phyloP scores from a whole-genome alignment of 345 rosid genomes.

The Stellera chamaejasme region DNA sequence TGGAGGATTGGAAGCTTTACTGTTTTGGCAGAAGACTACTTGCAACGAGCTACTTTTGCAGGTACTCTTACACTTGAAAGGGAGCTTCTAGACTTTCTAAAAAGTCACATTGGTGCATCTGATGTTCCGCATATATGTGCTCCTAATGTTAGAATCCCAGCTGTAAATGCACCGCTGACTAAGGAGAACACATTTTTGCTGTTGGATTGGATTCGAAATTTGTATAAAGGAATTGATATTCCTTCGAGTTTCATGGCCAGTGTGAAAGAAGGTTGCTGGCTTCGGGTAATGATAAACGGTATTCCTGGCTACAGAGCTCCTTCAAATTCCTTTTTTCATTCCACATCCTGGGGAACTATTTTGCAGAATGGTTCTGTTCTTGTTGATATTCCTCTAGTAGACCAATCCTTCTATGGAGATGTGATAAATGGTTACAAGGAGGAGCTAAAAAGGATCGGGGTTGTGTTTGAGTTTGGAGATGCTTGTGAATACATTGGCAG shows the following conservation, averaged over 20 bases:
- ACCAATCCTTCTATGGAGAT: constrained; percentile 41
- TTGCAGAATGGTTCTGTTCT: constrained; percentile 45
- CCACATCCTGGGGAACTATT: constrained; percentile 46
- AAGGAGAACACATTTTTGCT: constrained; percentile 43
- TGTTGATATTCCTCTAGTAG: constrained; percentile 67
- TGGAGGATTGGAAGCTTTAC: constrained; percentile 40
- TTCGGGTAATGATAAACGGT: constrained; percentile 42
- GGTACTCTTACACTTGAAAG: constrained; percentile 22
- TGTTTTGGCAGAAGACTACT: constrained; percentile 49
- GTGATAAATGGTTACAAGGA: constrained; percentile 25
- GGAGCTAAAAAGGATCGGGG: constrained; percentile 47
- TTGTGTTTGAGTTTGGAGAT: constrained; percentile 46
- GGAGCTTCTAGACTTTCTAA: constrained; percentile 36
- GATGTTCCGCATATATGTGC: constrained; percentile 53
- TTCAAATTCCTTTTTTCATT: constrained; percentile 44
- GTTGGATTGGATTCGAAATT: constrained; percentile 42
- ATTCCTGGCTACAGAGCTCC: constrained; percentile 41
- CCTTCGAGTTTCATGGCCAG: constrained; percentile 36
- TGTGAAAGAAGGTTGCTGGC: constrained; percentile 53
- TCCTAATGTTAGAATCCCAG: constrained; percentile 43
- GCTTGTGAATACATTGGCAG: constrained; percentile 50
- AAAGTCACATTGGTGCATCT: constrained; percentile 18
- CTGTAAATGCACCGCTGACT: constrained; percentile 41
- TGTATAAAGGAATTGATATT: constrained; percentile 11
- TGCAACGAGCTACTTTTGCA: constrained; percentile 23